Base-by-base conservation (phyloP, 2,329 filamentous ascomycete genomes). In the Ophiostoma populinum region DNA sequence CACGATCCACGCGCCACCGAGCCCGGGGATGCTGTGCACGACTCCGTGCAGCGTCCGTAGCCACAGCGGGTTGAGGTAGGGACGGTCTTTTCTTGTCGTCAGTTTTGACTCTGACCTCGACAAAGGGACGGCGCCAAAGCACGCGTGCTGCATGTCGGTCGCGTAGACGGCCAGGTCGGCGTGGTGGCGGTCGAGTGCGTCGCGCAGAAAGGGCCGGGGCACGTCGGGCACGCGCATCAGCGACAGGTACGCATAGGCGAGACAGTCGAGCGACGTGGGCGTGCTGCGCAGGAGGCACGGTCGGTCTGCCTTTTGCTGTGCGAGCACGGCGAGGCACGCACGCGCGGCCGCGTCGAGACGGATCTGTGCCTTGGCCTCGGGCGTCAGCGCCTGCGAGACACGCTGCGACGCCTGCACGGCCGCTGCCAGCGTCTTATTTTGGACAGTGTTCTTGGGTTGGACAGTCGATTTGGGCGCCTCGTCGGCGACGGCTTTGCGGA, bases 181-280 rank as follows among this genome's bases (percentile, higher is more conserved):
- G 28, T 40, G 25, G 35, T 42, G 38, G 11, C 36, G 25, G 7
- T 10, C 34, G 11, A 46, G 30, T 5, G 47, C 27, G 31, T 54
- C 49, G 24, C 45, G 37, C 43, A 56, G 38, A 47, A 53, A 56
- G 27, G 49, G 48, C 26, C 53, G 44, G 27, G 54, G 54, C 35
- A 55, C 46, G 12, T 51, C 48, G 7, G 53, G 52, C 32, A 50
- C 40, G 15, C 78, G 59, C 60, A 90, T 79, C 33, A 94, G 57
- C 2, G 72, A 66, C 24, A 95, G 59, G 51, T 92, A 92, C 9
- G 76, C 90, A 47, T 82, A 70, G 0, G 73, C 75, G 31, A 94
- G 53, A 50, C 81, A 93, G 53, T 94, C 86, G 17, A 92, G 55
- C 36, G 67, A 71, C 2, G 70, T 71, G 0, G 70, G 29, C 7